Conservation (phyloP, 176 grass and related monocot species). For the Oryza rufipogon region DNA sequence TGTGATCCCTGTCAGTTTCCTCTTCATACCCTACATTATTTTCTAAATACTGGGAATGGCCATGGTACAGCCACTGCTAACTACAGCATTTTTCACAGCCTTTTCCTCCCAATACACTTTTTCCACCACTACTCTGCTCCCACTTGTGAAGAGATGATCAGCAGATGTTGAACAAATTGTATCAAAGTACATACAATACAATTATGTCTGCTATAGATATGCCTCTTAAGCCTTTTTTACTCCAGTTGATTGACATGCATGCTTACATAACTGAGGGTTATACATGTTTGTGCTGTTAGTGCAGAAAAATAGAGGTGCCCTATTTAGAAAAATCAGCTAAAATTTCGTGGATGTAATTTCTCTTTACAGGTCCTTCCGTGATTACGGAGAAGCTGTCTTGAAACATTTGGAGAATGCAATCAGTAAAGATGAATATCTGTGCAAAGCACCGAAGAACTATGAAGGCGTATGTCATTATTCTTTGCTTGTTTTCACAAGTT, state of each 20-base stretch:
- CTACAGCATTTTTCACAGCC: neutral
- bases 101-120: neutral
- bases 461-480: constrained; percentile 72
- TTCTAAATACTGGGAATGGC: neutral
- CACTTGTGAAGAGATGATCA: neutral
- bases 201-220: neutral
- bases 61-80: neutral
- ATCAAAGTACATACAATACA: neutral
- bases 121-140: neutral
- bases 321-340: neutral
- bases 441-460: constrained; percentile 68
- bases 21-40: neutral
- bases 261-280: neutral
- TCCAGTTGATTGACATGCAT: neutral
- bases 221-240: neutral
- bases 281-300: neutral
- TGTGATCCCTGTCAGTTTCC: neutral
- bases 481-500: constrained; percentile 14
- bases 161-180: neutral
- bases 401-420: constrained; percentile 77
- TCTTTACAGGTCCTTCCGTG: constrained; percentile 74
- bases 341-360: constrained; percentile 18
- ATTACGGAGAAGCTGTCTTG: constrained; percentile 87
- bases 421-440: constrained; percentile 53
- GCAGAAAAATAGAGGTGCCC: neutral